phyloP scores from a whole-genome alignment of 345 rosid genomes.

The Alliaria petiolata region DNA sequence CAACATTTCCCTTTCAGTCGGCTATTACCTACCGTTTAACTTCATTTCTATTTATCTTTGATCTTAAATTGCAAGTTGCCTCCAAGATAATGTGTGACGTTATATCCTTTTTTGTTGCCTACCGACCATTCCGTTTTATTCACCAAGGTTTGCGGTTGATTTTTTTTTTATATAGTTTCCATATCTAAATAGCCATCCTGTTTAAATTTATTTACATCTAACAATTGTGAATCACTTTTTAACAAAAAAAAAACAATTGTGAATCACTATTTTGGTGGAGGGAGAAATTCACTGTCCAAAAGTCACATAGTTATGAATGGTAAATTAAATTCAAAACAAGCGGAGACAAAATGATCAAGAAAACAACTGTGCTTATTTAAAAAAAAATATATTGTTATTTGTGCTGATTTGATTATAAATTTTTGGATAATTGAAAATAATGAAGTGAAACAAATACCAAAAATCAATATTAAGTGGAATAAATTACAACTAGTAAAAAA shows the following conservation, averaged over 20 bases:
- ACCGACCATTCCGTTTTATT: not conserved
- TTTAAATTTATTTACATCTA: not conserved
- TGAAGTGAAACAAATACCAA: not conserved
- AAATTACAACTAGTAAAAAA: not conserved
- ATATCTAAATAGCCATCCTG: not conserved
- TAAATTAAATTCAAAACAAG: not conserved
- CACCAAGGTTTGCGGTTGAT: not conserved
- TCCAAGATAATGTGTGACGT: not conserved
- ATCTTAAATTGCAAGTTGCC: constrained; percentile 8
- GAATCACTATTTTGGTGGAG: not conserved
- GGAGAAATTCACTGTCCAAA: not conserved
- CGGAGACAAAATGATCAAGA: not conserved
- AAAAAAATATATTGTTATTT: not conserved
- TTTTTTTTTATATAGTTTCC: not conserved
- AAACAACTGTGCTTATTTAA: not conserved
- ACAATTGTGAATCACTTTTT: not conserved
- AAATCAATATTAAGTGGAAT: not conserved
- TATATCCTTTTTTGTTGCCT: not conserved
- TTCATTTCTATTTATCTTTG: not conserved
- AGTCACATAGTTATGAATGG: not conserved
- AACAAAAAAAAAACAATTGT: too few species aligned
- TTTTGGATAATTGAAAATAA: not conserved
- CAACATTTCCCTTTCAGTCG: not conserved
- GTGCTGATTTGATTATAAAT: not conserved
- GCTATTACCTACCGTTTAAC: constrained; percentile 4